Base-by-base conservation (phyloP, 2,329 filamentous ascomycete species). In the Diaporthe capsici region DNA sequence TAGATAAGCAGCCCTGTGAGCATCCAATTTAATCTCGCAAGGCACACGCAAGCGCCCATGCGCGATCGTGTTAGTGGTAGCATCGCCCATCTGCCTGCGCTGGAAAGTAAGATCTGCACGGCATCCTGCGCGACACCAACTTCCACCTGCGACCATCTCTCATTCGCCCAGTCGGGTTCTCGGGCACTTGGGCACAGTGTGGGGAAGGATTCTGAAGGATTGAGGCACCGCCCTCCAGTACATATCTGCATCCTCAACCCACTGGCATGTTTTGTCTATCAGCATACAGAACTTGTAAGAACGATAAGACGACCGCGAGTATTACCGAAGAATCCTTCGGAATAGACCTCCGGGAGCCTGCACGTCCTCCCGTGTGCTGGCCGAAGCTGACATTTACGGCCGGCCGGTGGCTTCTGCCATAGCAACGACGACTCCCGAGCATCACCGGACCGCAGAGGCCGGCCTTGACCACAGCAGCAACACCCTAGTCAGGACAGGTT, bases 91-190 rank as follows among this genome's bases (percentile, higher is more conserved):
- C 31, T n/a, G 31, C 31, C 34, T 9, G 28, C n/a, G 44, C 28
- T 15, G 42, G 42, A 49, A 42, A 53, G 22, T 39, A 53, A 68
- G 47, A 68, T 68, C 65, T 39, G 65, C 65, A 28, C 22, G 13
- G 7, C 61, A 67, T 39, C 47, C 63, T 53, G 63, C 34, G n/a
- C 44, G n/a, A 53, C 63, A 68, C 34, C 65, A 53, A 28, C 37
- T 53, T n/a, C 42, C n/a, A 9, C 1, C n/a, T 55, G 34, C 15
- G 10, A 28, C 15, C 42, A 9, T 34, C 25, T 44, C 20, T 51
- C 44, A 37, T 67, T 67, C 63, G 63, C 28, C 61, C 61, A 7
- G 44, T 53, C 47, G 44, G 57, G 57, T n/a, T 60, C 57, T 37
- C 47, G 34, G 44, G 20, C 7, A 31, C 8, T 25, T 39, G 44